phyloP scores from a whole-genome alignment of 1,139 yeast species.

The Blastobotrys serpentis region DNA sequence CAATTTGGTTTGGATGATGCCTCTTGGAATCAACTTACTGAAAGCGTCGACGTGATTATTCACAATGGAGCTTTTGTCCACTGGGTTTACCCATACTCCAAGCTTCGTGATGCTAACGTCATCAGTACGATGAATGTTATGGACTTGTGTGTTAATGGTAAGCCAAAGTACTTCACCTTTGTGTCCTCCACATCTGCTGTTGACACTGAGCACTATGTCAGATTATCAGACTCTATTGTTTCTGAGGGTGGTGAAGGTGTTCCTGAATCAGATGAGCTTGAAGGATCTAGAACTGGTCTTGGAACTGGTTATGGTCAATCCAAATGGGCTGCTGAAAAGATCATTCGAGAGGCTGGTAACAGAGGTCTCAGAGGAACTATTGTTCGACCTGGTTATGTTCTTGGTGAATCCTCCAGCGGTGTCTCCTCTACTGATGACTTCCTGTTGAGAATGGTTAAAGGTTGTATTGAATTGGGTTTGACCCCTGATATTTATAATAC shows the following conservation, averaged over 20 bases:
- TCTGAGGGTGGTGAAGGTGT: slow-evolving; percentile 70
- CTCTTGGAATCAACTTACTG: slow-evolving; percentile 58
- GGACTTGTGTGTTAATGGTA: slow-evolving; percentile 73
- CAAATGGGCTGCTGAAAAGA: slow-evolving; percentile 94
- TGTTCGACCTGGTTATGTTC: slow-evolving; percentile 93
- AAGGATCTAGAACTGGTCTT: slow-evolving; percentile 77
- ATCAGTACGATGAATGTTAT: slow-evolving; percentile 81
- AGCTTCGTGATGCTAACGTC: slow-evolving; percentile 90
- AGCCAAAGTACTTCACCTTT: slow-evolving; percentile 81
- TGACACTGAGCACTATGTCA: slow-evolving; percentile 78
- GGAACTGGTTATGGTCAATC: slow-evolving; percentile 96
- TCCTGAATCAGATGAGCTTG: slow-evolving; percentile 75
- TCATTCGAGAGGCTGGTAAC: slow-evolving; percentile 79
- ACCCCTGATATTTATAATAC: slow-evolving; percentile 84
- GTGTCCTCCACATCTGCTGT: slow-evolving; percentile 94
- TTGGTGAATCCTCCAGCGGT: slow-evolving; percentile 82
- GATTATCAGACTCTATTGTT: slow-evolving; percentile 67
- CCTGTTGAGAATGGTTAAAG: slow-evolving; percentile 89
- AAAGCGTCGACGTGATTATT: slow-evolving; percentile 72
- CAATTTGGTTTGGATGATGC: slow-evolving; percentile 66
- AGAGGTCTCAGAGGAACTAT: slow-evolving; percentile 86
- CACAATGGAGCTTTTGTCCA: slow-evolving; percentile 98
- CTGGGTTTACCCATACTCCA: slow-evolving; percentile 95
- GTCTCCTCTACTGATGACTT: slow-evolving; percentile 94
- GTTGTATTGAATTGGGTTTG: slow-evolving; percentile 81